Percentiles rank a stretch among this genome's conserved stretches.
These are phyloP conservation scores for Dendrobium catenatum DNA, from an alignment of 106 monocot species.

Conservation along the genomic window DNA sequence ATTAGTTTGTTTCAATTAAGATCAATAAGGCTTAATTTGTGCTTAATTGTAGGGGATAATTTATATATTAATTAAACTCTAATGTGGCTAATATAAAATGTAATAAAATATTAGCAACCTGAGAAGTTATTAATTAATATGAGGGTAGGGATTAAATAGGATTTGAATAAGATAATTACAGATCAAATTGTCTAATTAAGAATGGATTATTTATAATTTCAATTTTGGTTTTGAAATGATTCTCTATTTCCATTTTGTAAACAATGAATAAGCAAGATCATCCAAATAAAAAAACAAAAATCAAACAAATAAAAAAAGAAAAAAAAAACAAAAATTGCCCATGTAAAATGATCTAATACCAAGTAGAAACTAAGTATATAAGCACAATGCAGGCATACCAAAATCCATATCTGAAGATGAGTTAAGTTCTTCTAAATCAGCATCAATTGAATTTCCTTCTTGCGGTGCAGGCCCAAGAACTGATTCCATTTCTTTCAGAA, in stretches of 20 bases:
- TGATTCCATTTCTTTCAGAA: conserved; percentile 74
- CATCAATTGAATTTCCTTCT: conserved; percentile 20
- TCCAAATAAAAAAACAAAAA: neutral
- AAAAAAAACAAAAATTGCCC: neutral
- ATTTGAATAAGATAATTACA: neutral
- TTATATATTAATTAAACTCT: too few species aligned
- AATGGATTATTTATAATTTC: neutral
- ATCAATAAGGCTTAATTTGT: too few species aligned
- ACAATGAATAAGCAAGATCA: neutral
- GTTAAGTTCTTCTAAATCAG: conserved; percentile 29
- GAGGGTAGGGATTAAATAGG: neutral
- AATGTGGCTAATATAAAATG: neutral
- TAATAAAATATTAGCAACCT: neutral
- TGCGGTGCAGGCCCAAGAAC: conserved; percentile 20
- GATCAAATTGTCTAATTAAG: neutral
- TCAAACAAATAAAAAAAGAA: neutral
- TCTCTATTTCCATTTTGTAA: neutral
- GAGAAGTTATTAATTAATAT: neutral
- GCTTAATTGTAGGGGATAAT: too few species aligned
- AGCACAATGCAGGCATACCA: conserved; percentile 35
- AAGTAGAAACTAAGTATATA: neutral
- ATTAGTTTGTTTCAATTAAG: too few species aligned
- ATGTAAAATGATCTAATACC: neutral
- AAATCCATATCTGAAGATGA: conserved; percentile 76
- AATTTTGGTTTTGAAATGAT: neutral